Conservation (phyloP, 2,329 filamentous ascomycete species). For the Neocucurbitaria cava region DNA sequence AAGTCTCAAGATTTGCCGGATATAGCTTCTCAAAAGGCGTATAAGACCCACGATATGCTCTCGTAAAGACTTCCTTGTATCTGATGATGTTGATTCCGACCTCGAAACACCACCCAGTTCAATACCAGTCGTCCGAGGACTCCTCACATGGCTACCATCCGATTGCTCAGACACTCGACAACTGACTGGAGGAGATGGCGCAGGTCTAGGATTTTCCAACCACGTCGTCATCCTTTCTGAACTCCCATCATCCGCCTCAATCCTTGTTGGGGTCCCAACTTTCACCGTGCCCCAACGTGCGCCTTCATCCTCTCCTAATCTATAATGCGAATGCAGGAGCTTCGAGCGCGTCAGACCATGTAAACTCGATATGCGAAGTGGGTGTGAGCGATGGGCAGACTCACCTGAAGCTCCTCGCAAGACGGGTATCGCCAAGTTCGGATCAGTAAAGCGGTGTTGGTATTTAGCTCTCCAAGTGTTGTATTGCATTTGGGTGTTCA, state of each 20-base stretch:
- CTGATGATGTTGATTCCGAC: no score
- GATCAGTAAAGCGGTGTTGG: background rate
- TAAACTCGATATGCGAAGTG: background rate
- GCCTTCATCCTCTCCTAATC: background rate
- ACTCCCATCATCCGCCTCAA: background rate
- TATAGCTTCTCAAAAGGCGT: no score
- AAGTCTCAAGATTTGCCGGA: no score
- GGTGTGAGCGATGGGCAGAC: background rate
- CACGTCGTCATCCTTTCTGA: background rate
- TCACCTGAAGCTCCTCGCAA: background rate
- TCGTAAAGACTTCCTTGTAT: no score
- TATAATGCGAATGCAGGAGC: background rate
- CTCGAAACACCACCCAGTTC: no score
- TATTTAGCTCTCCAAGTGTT: background rate
- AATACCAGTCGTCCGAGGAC: no score
- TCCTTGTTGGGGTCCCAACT: background rate
- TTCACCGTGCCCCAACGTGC: no score
- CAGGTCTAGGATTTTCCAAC: background rate
- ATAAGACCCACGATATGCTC: no score
- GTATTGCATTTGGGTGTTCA: background rate
- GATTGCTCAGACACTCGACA: background rate
- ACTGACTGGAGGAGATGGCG: background rate
- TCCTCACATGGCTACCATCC: no score
- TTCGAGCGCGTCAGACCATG: background rate
- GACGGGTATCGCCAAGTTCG: background rate